Conservation (phyloP, 139 green algal genomes). For the Microglena sp. region DNA sequence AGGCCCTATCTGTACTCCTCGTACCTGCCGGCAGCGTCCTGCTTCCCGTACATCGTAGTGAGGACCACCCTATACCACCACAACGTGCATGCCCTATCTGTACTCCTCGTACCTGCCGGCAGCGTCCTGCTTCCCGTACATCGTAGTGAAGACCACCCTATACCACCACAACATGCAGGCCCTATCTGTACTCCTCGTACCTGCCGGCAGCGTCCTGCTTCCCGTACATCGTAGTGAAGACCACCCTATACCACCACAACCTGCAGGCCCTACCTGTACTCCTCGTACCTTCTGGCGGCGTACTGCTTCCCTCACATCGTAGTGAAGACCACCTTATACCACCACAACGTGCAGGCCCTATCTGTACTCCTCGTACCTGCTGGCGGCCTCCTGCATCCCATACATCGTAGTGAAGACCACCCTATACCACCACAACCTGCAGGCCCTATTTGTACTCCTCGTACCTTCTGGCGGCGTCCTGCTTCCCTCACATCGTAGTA, state of each 20-base stretch:
- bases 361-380: not conserved
- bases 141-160: conserved; percentile 32
- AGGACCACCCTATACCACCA: conserved; percentile 32
- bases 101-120: conserved; percentile 37
- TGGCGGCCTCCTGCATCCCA: not conserved
- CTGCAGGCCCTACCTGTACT: conserved; percentile 48
- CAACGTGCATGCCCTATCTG: conserved; percentile 47
- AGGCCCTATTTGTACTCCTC: not conserved
- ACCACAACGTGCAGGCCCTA: not conserved
- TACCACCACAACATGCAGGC: too few relatives aligned
- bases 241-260: conserved; percentile 24
- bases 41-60: conserved; percentile 34
- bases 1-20: conserved; percentile 45
- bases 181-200: conserved; percentile 44
- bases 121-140: conserved; percentile 26
- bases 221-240: conserved; percentile 38
- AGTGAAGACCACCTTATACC: conserved; percentile 23
- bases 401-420: not conserved
- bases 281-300: conserved; percentile 29
- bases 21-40: conserved; percentile 25
- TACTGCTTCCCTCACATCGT: conserved; percentile 33
- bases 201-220: conserved; percentile 24
- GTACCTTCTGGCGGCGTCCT: not conserved
- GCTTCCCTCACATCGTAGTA: not conserved
- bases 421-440: not conserved